Base-by-base conservation (phyloP, 2,329 filamentous ascomycete species). In the Penicillium freii region DNA sequence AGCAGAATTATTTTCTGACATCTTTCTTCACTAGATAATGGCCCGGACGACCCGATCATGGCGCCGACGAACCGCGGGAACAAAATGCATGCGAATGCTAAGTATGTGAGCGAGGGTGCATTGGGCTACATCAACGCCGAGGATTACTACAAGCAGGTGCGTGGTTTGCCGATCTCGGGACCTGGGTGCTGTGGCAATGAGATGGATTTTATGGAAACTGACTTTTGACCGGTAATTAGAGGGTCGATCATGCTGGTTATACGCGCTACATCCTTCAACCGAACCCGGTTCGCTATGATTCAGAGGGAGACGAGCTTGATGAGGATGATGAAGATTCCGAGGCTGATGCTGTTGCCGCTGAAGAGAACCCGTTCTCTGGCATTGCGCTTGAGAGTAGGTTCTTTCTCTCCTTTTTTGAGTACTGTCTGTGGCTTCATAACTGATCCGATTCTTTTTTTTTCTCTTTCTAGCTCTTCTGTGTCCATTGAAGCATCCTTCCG, bases 251-350 rank as follows among this genome's bases (percentile, higher is more conserved):
- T 68, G 84, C 83, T 42, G 85, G 85, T 46, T 86, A 87, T 70
- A 76, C 79, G 42, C 79, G 85, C 65, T 78, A 82, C 67, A 85
- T 86, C 51, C 76, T 87, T 47, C 77, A 80, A 62, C 79, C 76
- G 40, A 87, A 86, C 57, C 85, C 85, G 6, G 76, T 78, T 51
- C 80, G 82, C 61, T 85, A 82, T 69, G 85, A 88, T 66, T 82
- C 82, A n/a, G 83, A 87, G 67, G 85, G 85, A 53, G 84, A 85
- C 61, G 80, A 86, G 59, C 77, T 86, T 47, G 82, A 85, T 36
- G 78, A 80, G 23, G 80, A 82, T 57, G 82, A 85, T 67, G 81
- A 81, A 65, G 81, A 84, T 63, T 80, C 81, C 49, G 81, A 84
- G 56, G 81, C 81, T n/a, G 82, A 83, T 64, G 80, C 81, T 23